Conservation (phyloP, 2,329 filamentous ascomycete species). For the Fusarium sp. region DNA sequence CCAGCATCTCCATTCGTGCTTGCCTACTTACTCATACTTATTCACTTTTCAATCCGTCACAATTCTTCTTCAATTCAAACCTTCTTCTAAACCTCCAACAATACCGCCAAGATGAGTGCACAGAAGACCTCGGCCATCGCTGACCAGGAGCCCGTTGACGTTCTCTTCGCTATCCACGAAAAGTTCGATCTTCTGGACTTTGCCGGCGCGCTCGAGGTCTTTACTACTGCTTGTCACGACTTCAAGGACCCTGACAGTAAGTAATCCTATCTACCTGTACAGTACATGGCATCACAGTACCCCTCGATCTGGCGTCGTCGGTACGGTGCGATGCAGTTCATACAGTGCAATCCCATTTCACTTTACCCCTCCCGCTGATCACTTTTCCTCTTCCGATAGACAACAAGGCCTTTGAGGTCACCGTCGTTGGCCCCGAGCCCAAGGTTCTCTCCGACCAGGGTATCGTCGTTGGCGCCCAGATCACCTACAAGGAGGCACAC, state of each 20-base stretch:
- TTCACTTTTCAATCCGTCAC: slow-evolving; percentile 29
- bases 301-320: slow-evolving; percentile 4
- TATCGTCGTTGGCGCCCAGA: slow-evolving; percentile 77
- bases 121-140: slow-evolving; percentile 68
- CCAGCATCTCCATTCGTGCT: slow-evolving; percentile 29
- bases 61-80: slow-evolving; percentile 38
- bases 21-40: slow-evolving; percentile 24
- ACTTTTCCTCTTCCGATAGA: slow-evolving; percentile 50
- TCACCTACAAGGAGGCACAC: slow-evolving; percentile 82
- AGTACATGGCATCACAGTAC: slow-evolving; percentile 1
- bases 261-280: slow-evolving; percentile 41
- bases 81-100: slow-evolving; percentile 36
- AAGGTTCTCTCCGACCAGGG: slow-evolving; percentile 71
- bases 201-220: slow-evolving; percentile 65
- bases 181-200: slow-evolving; percentile 71
- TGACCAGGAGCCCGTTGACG: slow-evolving; percentile 67
- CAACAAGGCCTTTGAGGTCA: slow-evolving; percentile 69
- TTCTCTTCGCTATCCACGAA: slow-evolving; percentile 69
- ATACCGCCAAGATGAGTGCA: slow-evolving; percentile 64
- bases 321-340: not conserved
- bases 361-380: slow-evolving; percentile 43
- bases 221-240: slow-evolving; percentile 63
- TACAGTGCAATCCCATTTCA: slow-evolving; percentile 8
- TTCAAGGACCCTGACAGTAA: slow-evolving; percentile 62
- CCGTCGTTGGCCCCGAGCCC: slow-evolving; percentile 64